A percentile compares a stretch with the other conserved stretches of the same genome.
These are phyloP conservation scores for Pleurotus pulmonarius DNA, from an alignment of 768 basidiomycete genomes.

Conservation along the genomic window DNA sequence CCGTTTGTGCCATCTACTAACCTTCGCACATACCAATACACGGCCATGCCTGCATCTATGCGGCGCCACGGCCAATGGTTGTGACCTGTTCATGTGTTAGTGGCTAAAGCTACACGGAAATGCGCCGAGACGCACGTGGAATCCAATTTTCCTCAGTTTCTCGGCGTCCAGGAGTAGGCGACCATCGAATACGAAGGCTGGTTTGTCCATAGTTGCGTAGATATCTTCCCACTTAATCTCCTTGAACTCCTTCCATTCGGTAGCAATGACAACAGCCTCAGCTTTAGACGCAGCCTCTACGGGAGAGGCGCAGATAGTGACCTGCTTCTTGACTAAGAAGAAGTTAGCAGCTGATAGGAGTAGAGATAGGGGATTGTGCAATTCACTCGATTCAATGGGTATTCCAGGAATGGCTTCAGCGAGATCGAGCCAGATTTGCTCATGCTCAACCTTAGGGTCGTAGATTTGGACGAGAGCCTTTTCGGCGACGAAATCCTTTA, in stretches of 20 bases:
- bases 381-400: conserved; percentile 65
- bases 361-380: conserved; percentile 1
- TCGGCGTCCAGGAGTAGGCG: conserved; percentile 82
- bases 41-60: conserved; percentile 11
- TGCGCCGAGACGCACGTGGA: conserved; percentile 53
- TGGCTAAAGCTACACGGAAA: conserved; percentile 2
- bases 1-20: background rate
- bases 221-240: conserved; percentile 87
- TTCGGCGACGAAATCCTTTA: conserved; percentile 91
- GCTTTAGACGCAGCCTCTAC: conserved; percentile 85
- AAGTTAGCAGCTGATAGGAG: conserved; percentile 3
- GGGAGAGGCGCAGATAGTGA: conserved; percentile 73
- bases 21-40: no score
- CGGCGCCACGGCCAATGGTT: conserved; percentile 47
- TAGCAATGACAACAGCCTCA: conserved; percentile 94
- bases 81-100: conserved; percentile 36
- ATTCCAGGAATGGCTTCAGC: conserved; percentile 62
- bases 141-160: conserved; percentile 81
- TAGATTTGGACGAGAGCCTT: conserved; percentile 84
- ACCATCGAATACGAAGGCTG: conserved; percentile 97
- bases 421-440: conserved; percentile 86
- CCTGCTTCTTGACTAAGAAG: conserved; percentile 77
- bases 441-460: conserved; percentile 83
- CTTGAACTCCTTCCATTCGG: conserved; percentile 97
- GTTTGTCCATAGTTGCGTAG: conserved; percentile 90